Conservation (phyloP, 2,329 filamentous ascomycete genomes). For the Colletotrichum brevisporum region DNA sequence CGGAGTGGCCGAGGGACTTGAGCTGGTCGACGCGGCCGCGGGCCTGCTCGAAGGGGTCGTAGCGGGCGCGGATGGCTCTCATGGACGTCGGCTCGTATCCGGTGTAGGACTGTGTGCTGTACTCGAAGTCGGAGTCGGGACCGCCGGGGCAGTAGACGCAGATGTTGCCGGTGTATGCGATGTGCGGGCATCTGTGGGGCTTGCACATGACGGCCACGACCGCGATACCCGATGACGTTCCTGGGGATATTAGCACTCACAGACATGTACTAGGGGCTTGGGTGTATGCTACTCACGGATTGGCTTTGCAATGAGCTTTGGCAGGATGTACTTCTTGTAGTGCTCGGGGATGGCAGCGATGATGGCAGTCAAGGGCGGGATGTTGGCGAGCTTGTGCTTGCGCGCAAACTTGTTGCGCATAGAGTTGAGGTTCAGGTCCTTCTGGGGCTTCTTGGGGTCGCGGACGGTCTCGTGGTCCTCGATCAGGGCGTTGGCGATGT, state of each 20-base stretch:
- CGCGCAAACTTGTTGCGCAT: conserved; percentile 89
- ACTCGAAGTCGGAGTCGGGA: conserved; percentile 98
- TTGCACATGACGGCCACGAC: conserved; percentile 99
- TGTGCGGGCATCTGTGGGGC: conserved; percentile 96
- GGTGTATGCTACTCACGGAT: conserved; percentile 73
- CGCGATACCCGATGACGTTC: conserved; percentile 95
- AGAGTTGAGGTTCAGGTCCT: conserved; percentile 93
- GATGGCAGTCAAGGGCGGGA: conserved; percentile 94
- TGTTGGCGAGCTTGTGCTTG: conserved; percentile 89
- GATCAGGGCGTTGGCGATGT: conserved; percentile 93
- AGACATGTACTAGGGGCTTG: background rate
- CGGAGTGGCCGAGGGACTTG: conserved; percentile 93
- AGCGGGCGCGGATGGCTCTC: conserved; percentile 95
- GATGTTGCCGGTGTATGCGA: conserved; percentile 98
- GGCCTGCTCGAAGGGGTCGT: conserved; percentile 98
- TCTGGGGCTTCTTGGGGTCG: conserved; percentile 79
- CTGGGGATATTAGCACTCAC: conserved; percentile 53
- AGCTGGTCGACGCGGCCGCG: conserved; percentile 96
- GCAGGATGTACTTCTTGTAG: conserved; percentile 99
- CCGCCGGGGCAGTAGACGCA: conserved; percentile 99
- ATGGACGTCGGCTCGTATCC: conserved; percentile 99
- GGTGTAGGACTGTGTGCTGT: conserved; percentile 98
- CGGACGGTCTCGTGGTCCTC: conserved; percentile 90
- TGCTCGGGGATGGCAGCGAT: conserved; percentile 99
- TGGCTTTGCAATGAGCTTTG: conserved; percentile 96